phyloP scores from a whole-genome alignment of 2,329 filamentous ascomycete genomes.

The Nemania abortiva region DNA sequence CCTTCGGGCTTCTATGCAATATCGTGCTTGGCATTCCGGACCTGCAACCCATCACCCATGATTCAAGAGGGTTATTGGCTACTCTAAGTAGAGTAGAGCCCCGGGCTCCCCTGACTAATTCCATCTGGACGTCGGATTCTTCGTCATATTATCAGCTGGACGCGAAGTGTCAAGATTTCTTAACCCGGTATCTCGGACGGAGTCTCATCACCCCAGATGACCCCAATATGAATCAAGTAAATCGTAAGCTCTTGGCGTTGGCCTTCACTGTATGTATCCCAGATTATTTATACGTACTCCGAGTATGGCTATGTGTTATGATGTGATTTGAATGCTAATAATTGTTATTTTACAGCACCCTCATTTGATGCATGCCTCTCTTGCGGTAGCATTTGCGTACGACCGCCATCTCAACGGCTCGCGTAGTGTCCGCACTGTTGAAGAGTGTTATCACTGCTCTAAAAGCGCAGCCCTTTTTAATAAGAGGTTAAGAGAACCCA shows the following conservation, averaged over 20 bases:
- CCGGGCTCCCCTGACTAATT: constrained; percentile 45
- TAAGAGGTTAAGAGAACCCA: constrained; percentile 51
- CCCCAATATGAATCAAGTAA: constrained; percentile 54
- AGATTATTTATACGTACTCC: neutral
- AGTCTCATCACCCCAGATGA: constrained; percentile 56
- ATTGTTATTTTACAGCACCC: constrained; percentile 51
- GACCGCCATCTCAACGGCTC: constrained; percentile 52
- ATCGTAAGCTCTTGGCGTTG: constrained; percentile 54
- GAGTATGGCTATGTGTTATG: neutral
- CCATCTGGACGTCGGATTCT: constrained; percentile 46
- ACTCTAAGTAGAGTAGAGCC: constrained; percentile 38
- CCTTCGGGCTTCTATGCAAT: constrained; percentile 61
- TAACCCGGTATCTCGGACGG: constrained; percentile 55
- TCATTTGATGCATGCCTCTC: constrained; percentile 60
- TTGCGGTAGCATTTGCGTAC: constrained; percentile 58
- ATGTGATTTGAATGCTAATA: neutral
- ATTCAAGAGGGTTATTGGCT: constrained; percentile 39
- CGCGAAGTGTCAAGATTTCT: constrained; percentile 57
- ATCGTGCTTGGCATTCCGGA: constrained; percentile 54
- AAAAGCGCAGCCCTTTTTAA: constrained; percentile 58
- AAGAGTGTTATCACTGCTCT: constrained; percentile 60
- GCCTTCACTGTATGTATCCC: constrained; percentile 54
- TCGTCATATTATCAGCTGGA: constrained; percentile 53
- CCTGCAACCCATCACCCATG: constrained; percentile 52
- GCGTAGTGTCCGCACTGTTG: constrained; percentile 46